phyloP scores from a whole-genome alignment of 148 eudicot species.

The Agrostemma githago region DNA sequence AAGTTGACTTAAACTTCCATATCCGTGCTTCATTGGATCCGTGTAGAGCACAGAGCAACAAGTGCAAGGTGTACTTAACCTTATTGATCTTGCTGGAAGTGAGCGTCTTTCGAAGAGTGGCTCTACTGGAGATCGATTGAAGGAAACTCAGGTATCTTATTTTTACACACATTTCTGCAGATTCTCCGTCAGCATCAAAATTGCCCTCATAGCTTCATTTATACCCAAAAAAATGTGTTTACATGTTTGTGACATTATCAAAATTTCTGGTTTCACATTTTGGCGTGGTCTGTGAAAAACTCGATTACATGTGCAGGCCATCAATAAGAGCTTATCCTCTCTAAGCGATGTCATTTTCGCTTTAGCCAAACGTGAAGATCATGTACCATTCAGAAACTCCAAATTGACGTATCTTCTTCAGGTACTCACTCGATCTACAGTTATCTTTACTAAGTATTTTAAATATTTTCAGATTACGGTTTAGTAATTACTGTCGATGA shows the following conservation, averaged over 20 bases:
- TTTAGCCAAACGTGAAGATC: constrained; percentile 87
- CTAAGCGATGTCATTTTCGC: constrained; percentile 89
- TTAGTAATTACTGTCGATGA: constrained; percentile 4
- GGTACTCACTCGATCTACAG: constrained; percentile 36
- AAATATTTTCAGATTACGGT: neutral
- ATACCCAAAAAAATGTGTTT: too few relatives aligned
- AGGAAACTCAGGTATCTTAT: constrained; percentile 80
- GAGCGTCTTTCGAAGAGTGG: constrained; percentile 98
- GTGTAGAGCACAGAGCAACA: constrained; percentile 89
- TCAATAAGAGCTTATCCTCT: constrained; percentile 89
- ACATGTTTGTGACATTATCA: too few relatives aligned
- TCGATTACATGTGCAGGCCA: constrained; percentile 44
- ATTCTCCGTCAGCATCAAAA: too few relatives aligned
- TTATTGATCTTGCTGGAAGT: constrained; percentile 96
- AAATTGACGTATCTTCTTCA: constrained; percentile 95
- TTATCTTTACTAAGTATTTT: neutral
- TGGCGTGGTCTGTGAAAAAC: neutral
- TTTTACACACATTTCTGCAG: neutral
- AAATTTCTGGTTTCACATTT: neutral
- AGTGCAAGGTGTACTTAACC: constrained; percentile 86
- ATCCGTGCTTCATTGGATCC: neutral
- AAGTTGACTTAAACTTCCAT: neutral
- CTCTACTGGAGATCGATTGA: constrained; percentile 81
- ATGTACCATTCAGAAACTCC: constrained; percentile 92
- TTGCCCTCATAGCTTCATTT: too few relatives aligned